Percentiles rank a stretch among this genome's conserved stretches.
phyloP scores from a whole-genome alignment of 2,329 filamentous ascomycete species.

The Truncatella angustata region DNA sequence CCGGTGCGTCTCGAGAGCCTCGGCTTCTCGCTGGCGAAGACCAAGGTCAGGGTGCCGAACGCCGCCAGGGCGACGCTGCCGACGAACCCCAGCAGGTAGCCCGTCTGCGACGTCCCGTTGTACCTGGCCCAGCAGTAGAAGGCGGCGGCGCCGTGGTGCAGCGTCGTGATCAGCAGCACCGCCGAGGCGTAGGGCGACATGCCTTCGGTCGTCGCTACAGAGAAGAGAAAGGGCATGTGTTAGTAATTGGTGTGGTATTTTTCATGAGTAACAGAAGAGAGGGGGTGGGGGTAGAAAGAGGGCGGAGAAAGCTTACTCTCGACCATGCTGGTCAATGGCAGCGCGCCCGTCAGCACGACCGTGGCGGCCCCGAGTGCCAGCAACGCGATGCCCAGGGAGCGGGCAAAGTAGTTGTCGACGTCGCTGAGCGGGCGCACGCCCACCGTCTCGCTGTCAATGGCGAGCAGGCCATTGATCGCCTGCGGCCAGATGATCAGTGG shows the following conservation, averaged over 20 bases:
- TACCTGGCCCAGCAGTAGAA: slow-evolving; percentile 70
- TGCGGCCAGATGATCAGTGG: slow-evolving; percentile 47
- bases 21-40: slow-evolving; percentile 37
- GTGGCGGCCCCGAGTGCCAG: slow-evolving; percentile 62
- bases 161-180: slow-evolving; percentile 61
- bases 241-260: background rate
- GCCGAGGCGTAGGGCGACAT: slow-evolving; percentile 64
- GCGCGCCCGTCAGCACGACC: slow-evolving; percentile 67
- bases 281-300: no score
- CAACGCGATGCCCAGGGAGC: slow-evolving; percentile 66
- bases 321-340: slow-evolving; percentile 60
- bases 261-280: no score
- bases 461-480: slow-evolving; percentile 44
- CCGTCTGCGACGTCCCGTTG: slow-evolving; percentile 52
- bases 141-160: slow-evolving; percentile 62
- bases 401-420: slow-evolving; percentile 72
- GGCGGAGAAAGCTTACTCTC: slow-evolving; percentile 30
- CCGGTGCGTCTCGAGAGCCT: slow-evolving; percentile 37
- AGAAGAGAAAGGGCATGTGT: background rate
- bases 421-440: slow-evolving; percentile 36
- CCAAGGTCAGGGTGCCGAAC: slow-evolving; percentile 61
- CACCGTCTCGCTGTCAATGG: slow-evolving; percentile 9
- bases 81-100: slow-evolving; percentile 59
- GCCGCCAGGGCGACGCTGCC: slow-evolving; percentile 56
- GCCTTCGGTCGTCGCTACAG: slow-evolving; percentile 17